Evolutionary conservation across 768 basidiomycete genomes (phyloP), one percentile per base, ranked within the genome.

Genomic region (Porpolomopsis calyptriformis): DNA sequence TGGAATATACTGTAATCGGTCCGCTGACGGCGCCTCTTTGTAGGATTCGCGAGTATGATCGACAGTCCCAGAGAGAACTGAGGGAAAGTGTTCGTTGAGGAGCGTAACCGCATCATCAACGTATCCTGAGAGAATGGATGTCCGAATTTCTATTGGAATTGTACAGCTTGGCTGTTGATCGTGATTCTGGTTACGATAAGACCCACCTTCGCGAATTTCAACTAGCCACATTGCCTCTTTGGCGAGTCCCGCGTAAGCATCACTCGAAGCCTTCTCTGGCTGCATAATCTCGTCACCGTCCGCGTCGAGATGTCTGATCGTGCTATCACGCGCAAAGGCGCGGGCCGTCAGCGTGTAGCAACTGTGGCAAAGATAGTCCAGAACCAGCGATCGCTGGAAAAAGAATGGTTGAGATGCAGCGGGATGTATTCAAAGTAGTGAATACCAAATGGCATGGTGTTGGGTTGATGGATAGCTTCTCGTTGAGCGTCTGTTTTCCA

Each of bases 331-430:
- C 5, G 72, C 69, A 51, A 91, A 86, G 0, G 78, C 80, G 26
- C 70, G 68, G 2, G 85, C 84, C 0, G 88, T 86, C 31, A 65
- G 64, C n/a, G 77, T 74, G 60, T 80, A 85, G 48, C 81, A 82
- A 33, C 76, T 72, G 54, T 89, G 84, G 45, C 75, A 76, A 1
- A 91, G 73, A 57, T 88, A 90, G 54, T 85, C 80, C 29, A 90
- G 66, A 12, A 90, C 80, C 38, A 90, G 63, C 14, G 72, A 60
- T 36, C 79, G 77, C 85, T 87, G 44, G 24, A 20, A 42, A 37
- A 44, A 14, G 41, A 43, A 26, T 45, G 19, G 33, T 14, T 42
- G n/a, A 7, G 18, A 3, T 25, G 29, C 8, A 10, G 22, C n/a
- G 38, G 29, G 36, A 40, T 12, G 20, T 24, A 10, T 18, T 44